Conservation (phyloP, 257 asterid species). For the Apocynum venetum region DNA sequence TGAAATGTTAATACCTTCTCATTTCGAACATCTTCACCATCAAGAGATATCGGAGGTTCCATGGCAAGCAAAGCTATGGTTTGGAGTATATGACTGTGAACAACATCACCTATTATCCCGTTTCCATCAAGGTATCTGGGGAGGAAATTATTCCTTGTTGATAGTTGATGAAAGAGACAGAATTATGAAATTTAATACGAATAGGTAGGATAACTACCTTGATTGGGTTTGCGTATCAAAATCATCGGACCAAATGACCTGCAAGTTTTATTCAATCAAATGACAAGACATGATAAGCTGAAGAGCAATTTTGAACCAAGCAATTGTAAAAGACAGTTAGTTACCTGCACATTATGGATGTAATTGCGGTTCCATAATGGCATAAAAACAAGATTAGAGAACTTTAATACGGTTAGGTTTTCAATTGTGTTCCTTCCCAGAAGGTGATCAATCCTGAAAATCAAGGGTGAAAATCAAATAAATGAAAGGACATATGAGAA, state of each 20-base stretch:
- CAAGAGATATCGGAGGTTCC: slow-evolving; percentile 51
- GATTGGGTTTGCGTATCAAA: slow-evolving; percentile 20
- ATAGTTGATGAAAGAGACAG: not conserved
- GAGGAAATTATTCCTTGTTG: not conserved
- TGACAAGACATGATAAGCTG: not conserved
- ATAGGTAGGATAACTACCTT: slow-evolving; percentile 24
- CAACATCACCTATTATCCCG: slow-evolving; percentile 49
- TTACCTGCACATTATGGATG: slow-evolving; percentile 45
- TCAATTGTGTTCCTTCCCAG: slow-evolving; percentile 56
- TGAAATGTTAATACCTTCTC: slow-evolving; percentile 33
- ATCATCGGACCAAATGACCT: slow-evolving; percentile 47
- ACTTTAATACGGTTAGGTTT: slow-evolving; percentile 47
- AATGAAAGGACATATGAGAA: not conserved
- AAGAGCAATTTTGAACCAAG: not conserved
- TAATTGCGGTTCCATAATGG: slow-evolving; percentile 53
- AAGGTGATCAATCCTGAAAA: slow-evolving; percentile 53
- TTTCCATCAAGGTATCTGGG: slow-evolving; percentile 34
- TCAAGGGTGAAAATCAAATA: not conserved
- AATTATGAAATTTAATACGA: not conserved
- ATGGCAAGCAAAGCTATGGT: slow-evolving; percentile 55
- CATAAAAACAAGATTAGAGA: slow-evolving; percentile 51
- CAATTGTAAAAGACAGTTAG: not conserved
- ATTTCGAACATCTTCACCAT: slow-evolving; percentile 48
- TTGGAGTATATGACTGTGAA: slow-evolving; percentile 54
- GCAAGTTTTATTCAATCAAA: slow-evolving; percentile 7